Evolutionary conservation across 768 basidiomycete species (phyloP), one percentile per base, ranked within the genome.

Genomic region (Pleurotus giganteus): DNA sequence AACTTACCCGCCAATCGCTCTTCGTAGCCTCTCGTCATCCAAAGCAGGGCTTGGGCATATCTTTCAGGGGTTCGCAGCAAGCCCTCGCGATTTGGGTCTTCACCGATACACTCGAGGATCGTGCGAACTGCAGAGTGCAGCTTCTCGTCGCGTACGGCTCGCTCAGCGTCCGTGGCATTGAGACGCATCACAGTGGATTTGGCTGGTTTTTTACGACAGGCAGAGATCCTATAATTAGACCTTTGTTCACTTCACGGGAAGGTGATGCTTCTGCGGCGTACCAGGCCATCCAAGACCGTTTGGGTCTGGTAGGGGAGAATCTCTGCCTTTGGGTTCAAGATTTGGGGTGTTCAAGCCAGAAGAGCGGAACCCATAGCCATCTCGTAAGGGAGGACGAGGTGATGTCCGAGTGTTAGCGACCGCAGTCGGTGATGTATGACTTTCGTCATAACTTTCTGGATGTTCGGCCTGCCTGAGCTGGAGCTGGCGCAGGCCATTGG

Each of bases 11-110:
- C 84, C 60, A 99, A 73, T 60, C 92, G 84, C 68, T 98, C 95
- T 69, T 98, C 97, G 71, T 99, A 99, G 8, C 97, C 97, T 66
- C 89, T 86, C 29, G 97, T 98, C 95, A 98, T 97, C 94, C 94
- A 98, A 79, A 99, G 83, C 52, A 99, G 76, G 24, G 97, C 94
- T 72, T 98, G 91, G 21, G 95, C 94, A 71, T 97, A 99, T 34
- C 97, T 82, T 61, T 95, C 91, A 23, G 97, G 97, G 1, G 97
- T 99, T 65, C 86, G 84, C 51, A 88, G 73, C 19, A 99, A 78
- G 15, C 97, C 97, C 67, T 98, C 96, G 31, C 97, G 82, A 69
- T 92, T 85, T 4, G 97, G 97, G 74, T 98, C 97, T 73, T 99
- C 97, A 55, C 97, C 97, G 58, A 99, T 95, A 70, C 94, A 96